phyloP scores from a whole-genome alignment of 192 early-diverging fungal genomes.

The Irineochytrium annulatum region DNA sequence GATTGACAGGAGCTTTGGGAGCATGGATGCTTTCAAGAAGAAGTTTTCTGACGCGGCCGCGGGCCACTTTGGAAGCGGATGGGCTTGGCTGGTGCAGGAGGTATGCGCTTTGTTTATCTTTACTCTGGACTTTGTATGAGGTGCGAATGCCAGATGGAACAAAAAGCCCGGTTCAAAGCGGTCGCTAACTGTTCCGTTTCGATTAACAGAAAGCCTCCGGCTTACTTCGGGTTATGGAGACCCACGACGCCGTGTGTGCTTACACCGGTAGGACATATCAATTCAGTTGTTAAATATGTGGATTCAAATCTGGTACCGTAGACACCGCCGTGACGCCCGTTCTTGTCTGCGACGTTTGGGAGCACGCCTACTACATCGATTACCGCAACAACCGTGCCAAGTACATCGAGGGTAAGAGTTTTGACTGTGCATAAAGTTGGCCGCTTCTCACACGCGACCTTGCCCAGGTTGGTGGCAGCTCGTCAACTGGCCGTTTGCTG shows the following conservation, averaged over 20 bases:
- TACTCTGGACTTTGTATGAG: too few species aligned
- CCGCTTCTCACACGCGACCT: not conserved
- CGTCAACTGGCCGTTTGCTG: conserved; percentile 40
- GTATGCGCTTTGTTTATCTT: too few species aligned
- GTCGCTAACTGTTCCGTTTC: too few species aligned
- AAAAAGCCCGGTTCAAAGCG: too few species aligned
- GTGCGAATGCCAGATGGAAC: too few species aligned
- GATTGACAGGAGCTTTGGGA: conserved; percentile 27
- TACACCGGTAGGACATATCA: conserved; percentile 12
- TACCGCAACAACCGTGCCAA: conserved; percentile 30
- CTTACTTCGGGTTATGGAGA: conserved; percentile 33
- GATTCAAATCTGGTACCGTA: not conserved
- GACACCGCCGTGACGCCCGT: conserved; percentile 31
- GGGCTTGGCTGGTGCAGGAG: conserved; percentile 41
- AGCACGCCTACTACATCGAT: conserved; percentile 42
- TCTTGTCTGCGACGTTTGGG: conserved; percentile 37
- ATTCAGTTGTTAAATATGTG: not conserved
- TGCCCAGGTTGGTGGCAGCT: conserved; percentile 23
- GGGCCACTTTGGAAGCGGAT: conserved; percentile 39
- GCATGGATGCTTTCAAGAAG: conserved; percentile 30
- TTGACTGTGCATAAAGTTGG: not conserved
- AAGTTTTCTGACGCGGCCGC: conserved; percentile 35
- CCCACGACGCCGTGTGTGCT: conserved; percentile 35
- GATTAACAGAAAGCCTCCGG: conserved; percentile 30
- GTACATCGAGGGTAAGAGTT: conserved; percentile 24